Percentiles rank a stretch among this genome's conserved stretches.
Evolutionary conservation across 805 yeast species (phyloP).

Genomic region (Candida tibetensis): DNA sequence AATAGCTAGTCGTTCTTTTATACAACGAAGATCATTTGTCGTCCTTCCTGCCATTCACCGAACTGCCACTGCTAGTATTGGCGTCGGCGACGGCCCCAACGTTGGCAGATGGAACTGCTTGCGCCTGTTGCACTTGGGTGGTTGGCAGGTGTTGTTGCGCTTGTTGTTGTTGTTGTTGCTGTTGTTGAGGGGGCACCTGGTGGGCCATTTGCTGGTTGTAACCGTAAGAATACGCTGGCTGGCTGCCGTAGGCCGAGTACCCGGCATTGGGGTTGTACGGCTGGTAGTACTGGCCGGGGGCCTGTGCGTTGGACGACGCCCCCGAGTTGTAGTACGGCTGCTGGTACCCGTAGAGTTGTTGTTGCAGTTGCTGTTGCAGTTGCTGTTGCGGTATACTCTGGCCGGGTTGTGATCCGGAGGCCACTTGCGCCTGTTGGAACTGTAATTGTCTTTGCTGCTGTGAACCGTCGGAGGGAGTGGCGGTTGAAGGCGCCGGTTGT

Average conservation of each 20-base stretch:
- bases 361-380: conserved; percentile 5
- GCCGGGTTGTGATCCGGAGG: conserved; percentile 2
- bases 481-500: conserved; percentile 1
- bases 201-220: conserved; percentile 3
- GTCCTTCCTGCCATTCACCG: background rate
- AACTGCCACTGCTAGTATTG: background rate
- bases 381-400: conserved; percentile 10
- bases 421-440: conserved; percentile 3
- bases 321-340: conserved; percentile 5
- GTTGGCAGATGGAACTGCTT: background rate
- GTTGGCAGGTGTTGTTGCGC: conserved; percentile 3
- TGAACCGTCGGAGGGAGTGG: background rate
- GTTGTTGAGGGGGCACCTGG: conserved; percentile 4
- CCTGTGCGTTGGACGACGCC: conserved; percentile 7
- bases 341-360: conserved; percentile 3
- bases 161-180: conserved; percentile 3
- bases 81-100: background rate
- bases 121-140: background rate
- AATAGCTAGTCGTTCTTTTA: no score
- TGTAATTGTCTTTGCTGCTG: conserved; percentile 9
- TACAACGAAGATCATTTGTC: no score
- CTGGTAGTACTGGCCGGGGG: conserved; percentile 24
- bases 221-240: conserved; percentile 15
- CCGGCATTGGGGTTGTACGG: conserved; percentile 15
- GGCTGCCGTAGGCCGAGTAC: conserved; percentile 15